Evolutionary conservation across 1,284 basidiomycete species (phyloP).

Genomic region (Cryptococcus sp.): DNA sequence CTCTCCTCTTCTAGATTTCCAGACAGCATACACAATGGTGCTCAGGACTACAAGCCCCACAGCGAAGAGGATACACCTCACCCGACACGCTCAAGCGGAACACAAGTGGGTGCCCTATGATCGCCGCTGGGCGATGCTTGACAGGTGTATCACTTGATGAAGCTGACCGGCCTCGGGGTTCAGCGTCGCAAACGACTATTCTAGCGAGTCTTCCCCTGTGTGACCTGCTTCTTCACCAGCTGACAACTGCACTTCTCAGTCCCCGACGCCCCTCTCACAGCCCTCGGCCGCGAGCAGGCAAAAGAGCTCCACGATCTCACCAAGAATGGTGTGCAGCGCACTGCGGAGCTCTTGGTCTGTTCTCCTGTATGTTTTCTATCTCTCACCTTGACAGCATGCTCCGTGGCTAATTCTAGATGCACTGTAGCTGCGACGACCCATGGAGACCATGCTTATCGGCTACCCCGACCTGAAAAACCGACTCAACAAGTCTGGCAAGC

Average conservation of each 20-base stretch:
- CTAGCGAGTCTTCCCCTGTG: constrained; percentile 28
- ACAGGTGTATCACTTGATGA: neutral
- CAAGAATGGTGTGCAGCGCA: constrained; percentile 33
- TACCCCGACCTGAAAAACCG: constrained; percentile 36
- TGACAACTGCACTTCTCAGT: constrained; percentile 22
- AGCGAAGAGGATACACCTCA: constrained; percentile 42
- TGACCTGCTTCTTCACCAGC: neutral
- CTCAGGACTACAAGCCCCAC: constrained; percentile 7
- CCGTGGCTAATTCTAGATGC: neutral
- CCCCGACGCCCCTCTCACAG: constrained; percentile 45
- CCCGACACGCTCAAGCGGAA: constrained; percentile 49
- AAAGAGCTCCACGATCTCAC: constrained; percentile 38
- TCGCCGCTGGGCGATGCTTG: neutral
- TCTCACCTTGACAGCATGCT: neutral
- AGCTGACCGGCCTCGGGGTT: constrained; percentile 5
- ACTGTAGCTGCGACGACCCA: constrained; percentile 40
- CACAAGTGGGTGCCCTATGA: constrained; percentile 39
- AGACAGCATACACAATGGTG: neutral
- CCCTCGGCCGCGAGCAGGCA: constrained; percentile 43
- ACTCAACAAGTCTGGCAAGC: constrained; percentile 37
- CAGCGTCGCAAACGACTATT: constrained; percentile 46
- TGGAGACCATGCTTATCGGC: constrained; percentile 49
- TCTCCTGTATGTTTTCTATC: constrained; percentile 34
- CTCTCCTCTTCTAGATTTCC: neutral
- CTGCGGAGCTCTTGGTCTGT: constrained; percentile 45